phyloP scores from a whole-genome alignment of 768 basidiomycete genomes.

The Lactarius akahatsu region DNA sequence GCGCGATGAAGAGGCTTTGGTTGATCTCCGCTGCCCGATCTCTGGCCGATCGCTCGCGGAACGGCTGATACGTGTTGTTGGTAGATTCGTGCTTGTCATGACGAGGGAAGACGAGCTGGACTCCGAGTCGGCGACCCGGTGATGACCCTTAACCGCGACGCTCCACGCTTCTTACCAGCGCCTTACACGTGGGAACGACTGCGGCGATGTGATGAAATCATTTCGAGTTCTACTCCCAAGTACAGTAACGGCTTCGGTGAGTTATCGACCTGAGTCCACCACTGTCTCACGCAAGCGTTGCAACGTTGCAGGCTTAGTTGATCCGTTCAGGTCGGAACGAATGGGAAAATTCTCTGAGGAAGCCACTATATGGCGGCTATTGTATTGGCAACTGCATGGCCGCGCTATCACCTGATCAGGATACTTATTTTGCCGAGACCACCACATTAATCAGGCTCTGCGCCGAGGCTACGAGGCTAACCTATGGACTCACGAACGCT shows the following conservation, averaged over 20 bases:
- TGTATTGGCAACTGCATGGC: neutral
- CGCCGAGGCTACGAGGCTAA: neutral
- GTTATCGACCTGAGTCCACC: no score
- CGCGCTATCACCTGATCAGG: neutral
- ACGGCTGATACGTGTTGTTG: constrained; percentile 16
- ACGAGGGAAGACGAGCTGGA: neutral
- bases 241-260: neutral
- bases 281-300: neutral
- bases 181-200: neutral
- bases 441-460: neutral
- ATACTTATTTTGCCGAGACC: neutral
- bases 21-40: neutral
- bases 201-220: neutral
- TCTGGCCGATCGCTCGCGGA: constrained; percentile 15
- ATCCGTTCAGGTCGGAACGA: neutral
- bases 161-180: neutral
- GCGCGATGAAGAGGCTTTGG: constrained; percentile 14
- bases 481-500: neutral
- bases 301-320: neutral
- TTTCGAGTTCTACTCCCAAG: neutral
- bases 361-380: neutral
- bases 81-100: constrained; percentile 14
- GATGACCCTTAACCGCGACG: neutral
- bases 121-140: neutral
- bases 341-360: neutral